Conservation (phyloP, 2,329 filamentous ascomycete species). For the Diaporthe sp. region DNA sequence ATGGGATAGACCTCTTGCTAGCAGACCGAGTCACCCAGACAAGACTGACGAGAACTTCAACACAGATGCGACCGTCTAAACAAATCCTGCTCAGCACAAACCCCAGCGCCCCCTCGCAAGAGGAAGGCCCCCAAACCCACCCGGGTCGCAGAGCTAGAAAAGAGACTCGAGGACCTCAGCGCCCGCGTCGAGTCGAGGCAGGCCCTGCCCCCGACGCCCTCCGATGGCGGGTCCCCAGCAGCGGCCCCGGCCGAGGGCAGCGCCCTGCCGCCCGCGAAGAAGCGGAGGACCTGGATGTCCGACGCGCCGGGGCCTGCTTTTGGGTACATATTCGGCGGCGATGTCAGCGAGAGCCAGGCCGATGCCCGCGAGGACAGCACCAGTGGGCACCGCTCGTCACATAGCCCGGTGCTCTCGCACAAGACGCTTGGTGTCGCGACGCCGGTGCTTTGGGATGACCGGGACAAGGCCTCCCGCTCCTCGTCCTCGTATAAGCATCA, state of each 20-base stretch:
- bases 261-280: neutral
- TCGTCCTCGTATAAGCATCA: neutral
- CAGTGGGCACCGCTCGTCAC: neutral
- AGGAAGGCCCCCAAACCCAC: constrained; percentile 63
- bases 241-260: neutral
- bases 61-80: constrained; percentile 61
- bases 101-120: constrained; percentile 61
- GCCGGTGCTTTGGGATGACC: neutral
- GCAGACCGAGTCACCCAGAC: too few species aligned
- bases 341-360: neutral
- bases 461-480: neutral
- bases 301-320: neutral
- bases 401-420: neutral
- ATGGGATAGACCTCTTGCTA: neutral
- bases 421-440: constrained; percentile 18
- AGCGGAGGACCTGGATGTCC: neutral
- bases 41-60: neutral
- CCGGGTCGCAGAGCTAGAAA: constrained; percentile 64
- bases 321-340: constrained; percentile 12
- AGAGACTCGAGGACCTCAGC: constrained; percentile 63
- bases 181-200: constrained; percentile 55
- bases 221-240: constrained; percentile 24
- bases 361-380: neutral
- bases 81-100: constrained; percentile 62
- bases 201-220: constrained; percentile 42